Percentiles rank a stretch among this genome's conserved stretches.
Evolutionary conservation across 2,329 filamentous ascomycete species (phyloP).

Genomic region (Raffaelea albimanens): DNA sequence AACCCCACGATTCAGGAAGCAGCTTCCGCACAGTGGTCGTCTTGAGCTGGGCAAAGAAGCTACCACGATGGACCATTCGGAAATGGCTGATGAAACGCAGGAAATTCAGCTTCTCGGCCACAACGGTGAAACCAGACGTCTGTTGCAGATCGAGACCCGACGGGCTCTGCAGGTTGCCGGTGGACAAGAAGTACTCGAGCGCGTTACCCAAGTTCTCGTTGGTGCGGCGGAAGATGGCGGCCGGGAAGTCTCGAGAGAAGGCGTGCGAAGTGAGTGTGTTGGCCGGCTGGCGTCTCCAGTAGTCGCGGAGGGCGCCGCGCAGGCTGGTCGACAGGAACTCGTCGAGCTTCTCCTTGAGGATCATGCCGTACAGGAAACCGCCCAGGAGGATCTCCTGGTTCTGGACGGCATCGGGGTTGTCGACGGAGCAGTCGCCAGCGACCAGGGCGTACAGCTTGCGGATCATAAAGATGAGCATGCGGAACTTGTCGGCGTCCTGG

Average conservation of each 20-base stretch:
- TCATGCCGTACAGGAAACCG: slow-evolving; percentile 88
- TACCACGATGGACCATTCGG: slow-evolving; percentile 96
- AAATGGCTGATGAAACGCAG: slow-evolving; percentile 98
- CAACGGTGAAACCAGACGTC: slow-evolving; percentile 87
- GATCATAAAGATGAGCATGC: slow-evolving; percentile 90
- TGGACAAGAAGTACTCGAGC: slow-evolving; percentile 92
- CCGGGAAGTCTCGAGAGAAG: slow-evolving; percentile 71
- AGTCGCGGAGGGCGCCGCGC: slow-evolving; percentile 45
- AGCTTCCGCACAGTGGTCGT: slow-evolving; percentile 95
- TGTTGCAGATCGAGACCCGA: slow-evolving; percentile 93
- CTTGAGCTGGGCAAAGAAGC: slow-evolving; percentile 96
- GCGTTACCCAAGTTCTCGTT: slow-evolving; percentile 83
- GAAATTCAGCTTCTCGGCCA: slow-evolving; percentile 98
- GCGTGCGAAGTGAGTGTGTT: slow-evolving; percentile 67
- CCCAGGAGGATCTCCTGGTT: slow-evolving; percentile 93
- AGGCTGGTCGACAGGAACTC: slow-evolving; percentile 62
- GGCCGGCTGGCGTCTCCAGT: slow-evolving; percentile 44
- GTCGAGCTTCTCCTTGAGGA: slow-evolving; percentile 88
- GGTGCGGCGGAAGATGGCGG: slow-evolving; percentile 67
- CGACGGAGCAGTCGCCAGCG: slow-evolving; percentile 82
- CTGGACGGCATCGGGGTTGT: slow-evolving; percentile 94
- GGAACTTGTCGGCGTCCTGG: slow-evolving; percentile 88
- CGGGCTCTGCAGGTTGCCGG: slow-evolving; percentile 83
- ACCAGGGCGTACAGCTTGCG: slow-evolving; percentile 90
- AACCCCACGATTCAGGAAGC: slow-evolving; percentile 94